Conservation (phyloP, 2,329 filamentous ascomycete species). For the Botrytis tulipae region DNA sequence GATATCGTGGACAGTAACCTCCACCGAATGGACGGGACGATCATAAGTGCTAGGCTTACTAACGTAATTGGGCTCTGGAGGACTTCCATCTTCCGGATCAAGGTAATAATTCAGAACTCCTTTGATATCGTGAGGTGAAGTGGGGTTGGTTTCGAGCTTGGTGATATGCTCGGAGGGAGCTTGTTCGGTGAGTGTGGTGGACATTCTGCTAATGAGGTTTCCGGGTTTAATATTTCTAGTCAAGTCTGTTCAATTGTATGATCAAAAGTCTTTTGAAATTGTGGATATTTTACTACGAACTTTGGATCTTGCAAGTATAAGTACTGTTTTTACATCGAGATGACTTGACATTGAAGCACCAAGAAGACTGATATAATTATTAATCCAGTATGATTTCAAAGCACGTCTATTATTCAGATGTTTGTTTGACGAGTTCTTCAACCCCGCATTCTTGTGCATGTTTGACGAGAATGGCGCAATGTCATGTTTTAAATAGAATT, state of each 20-base stretch:
- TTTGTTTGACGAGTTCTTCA: background rate
- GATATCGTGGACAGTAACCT: conserved; percentile 43
- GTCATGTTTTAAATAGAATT: background rate
- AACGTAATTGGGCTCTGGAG: conserved; percentile 25
- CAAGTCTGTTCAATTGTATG: background rate
- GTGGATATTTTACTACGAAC: background rate
- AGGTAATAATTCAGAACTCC: conserved; percentile 27
- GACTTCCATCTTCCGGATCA: conserved; percentile 27
- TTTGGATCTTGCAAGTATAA: background rate
- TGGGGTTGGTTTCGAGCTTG: background rate
- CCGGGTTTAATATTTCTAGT: background rate
- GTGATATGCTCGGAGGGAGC: background rate
- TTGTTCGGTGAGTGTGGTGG: conserved; percentile 18
- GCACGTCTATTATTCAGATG: conserved; percentile 1
- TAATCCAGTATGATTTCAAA: conserved; percentile 20
- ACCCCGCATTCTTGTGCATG: conserved; percentile 9
- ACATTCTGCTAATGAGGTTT: background rate
- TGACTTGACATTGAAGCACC: background rate
- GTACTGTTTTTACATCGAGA: background rate
- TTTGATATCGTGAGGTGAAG: conserved; percentile 23
- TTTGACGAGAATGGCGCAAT: conserved; percentile 14
- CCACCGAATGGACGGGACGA: background rate
- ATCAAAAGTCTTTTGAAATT: background rate
- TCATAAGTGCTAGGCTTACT: conserved; percentile 15
- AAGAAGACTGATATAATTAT: background rate